phyloP scores from a whole-genome alignment of 495 filamentous ascomycete genomes.

The Aspergillus avenaceus region DNA sequence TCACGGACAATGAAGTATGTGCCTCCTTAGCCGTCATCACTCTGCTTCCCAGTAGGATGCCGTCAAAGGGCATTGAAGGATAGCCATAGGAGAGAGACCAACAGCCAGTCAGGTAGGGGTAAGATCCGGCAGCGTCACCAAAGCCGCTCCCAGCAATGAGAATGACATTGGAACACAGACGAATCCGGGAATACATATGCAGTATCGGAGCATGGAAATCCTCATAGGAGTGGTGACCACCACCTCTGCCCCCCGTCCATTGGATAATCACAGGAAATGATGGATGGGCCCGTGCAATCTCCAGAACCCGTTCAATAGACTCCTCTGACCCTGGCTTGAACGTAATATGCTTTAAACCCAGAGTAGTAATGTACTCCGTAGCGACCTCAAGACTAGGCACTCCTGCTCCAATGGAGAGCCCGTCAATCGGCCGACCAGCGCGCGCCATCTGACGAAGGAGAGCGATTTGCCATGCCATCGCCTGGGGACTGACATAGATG shows the following conservation, averaged over 20 bases:
- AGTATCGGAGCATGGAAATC: constrained; percentile 93
- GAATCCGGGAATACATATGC: constrained; percentile 83
- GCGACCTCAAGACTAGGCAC: constrained; percentile 92
- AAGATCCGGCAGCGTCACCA: constrained; percentile 41
- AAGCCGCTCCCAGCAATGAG: constrained; percentile 77
- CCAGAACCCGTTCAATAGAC: constrained; percentile 84
- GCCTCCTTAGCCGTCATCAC: constrained; percentile 48
- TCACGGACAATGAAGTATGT: constrained; percentile 28
- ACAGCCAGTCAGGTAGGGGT: constrained; percentile 42
- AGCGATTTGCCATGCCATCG: constrained; percentile 98
- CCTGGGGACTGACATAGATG: constrained; percentile 93
- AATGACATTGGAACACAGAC: constrained; percentile 78
- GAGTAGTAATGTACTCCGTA: constrained; percentile 87
- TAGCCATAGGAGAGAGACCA: constrained; percentile 40
- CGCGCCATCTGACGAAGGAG: constrained; percentile 78
- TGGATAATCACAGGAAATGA: constrained; percentile 86
- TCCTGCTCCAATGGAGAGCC: constrained; percentile 89
- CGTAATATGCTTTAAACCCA: constrained; percentile 90
- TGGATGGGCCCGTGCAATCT: constrained; percentile 87
- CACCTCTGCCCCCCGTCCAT: constrained; percentile 92
- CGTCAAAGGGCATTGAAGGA: constrained; percentile 48
- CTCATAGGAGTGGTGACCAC: constrained; percentile 92
- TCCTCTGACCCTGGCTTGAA: constrained; percentile 94
- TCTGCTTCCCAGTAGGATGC: constrained; percentile 42
- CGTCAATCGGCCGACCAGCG: constrained; percentile 90